Evolutionary conservation across 805 yeast genomes (phyloP), one percentile per base, ranked within the genome.

Genomic region (Wickerhamiella dianesei): DNA sequence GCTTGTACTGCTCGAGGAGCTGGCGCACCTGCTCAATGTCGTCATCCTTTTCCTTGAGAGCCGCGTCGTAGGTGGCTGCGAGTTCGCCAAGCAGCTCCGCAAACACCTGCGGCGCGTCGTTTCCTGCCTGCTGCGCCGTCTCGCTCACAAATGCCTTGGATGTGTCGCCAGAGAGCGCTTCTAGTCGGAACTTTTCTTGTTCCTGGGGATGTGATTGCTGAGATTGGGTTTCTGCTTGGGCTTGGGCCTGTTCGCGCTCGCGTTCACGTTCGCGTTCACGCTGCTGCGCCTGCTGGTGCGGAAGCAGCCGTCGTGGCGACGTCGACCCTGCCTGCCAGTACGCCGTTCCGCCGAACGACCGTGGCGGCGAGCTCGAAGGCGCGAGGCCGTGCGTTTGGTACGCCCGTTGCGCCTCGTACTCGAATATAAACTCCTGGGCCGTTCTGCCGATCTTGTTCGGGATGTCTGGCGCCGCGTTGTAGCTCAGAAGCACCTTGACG

Each of bases 31-130:
- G 77, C 21, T 63, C 63, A 35, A 70, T 60, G 49, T 77, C 80
- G 18, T 72, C 66, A 40, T 74, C 76, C 59, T 79, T 78, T 43
- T 70, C 71, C 25, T 64, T 66, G 43, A 83, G 59, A 50, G 77
- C 80, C 8, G 60, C 60, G 44, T 76, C 79, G 58, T 79, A 84
- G 18, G 76, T 71, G 37, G 50, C 50, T 3, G 72, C 72, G 20
- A 68, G 56, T 17, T 60, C 65, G 22, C 59, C 63, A 48, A 68
- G 55, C 16, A 48, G 35, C 17, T 48, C 48, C 8, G 51, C 41
- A 16, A 56, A 36, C 32, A 42, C 46, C 14, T 48, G 48, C 17
- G 50, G 35, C 22, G 48, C 22, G 12, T 36, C 17, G 37, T 50
- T 40, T 39, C 56, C 48, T 6, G 41, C 41, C 21, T 18, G 41